Base-by-base conservation (phyloP, 2,329 filamentous ascomycete species). In the Monilinia fructigena region DNA sequence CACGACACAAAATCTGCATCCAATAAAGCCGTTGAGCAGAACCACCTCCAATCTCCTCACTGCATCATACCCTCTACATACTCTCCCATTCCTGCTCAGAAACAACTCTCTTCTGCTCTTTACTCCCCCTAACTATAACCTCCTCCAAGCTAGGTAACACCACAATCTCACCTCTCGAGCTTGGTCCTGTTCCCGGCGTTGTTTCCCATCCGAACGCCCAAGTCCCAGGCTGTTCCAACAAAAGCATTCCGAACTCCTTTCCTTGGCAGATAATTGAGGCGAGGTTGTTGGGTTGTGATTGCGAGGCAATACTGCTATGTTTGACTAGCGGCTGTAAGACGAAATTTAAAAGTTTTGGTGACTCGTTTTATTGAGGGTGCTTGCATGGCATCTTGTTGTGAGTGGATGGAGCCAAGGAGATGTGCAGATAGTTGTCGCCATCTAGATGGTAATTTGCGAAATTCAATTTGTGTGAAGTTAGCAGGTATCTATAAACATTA, bases 211-310 rank as follows among this genome's bases (percentile, higher is more conserved):
- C 55, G 16, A 66, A 66, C 1, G 54, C 8, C 63, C 63, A 66
- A 23, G 6, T 61, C 35, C 55, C 55, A 3, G 63, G 63, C n/a
- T 66, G 63, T 23, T 18, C 35, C 12, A 68, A 66, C 14, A 68
- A 40, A 4, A 58, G 16, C 26, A 55, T 23, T 12, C 67, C 67
- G 5, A 68, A 28, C 6, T 63, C 38, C 16, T 26, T 65, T 16
- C 56, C 64, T 55, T 68, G 52, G 11, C 45, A 35, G 28, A 66
- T 26, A 35, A 68, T 63, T 7, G 63, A 59, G 12, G 50, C 47
- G 16, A 68, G 67, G 18, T 68, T 68, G 5, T 55, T 58, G 10
- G 18, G 8, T 45, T 55, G 56, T 47, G 53, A 58, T 63, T 52
- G 60, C 5, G 48, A 54, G 10, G 12, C 26, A 40, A 23, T 45